A percentile compares a stretch with the other conserved stretches of the same genome.
phyloP scores from a whole-genome alignment of 805 yeast genomes.

The Komagataella kurtzmanii region DNA sequence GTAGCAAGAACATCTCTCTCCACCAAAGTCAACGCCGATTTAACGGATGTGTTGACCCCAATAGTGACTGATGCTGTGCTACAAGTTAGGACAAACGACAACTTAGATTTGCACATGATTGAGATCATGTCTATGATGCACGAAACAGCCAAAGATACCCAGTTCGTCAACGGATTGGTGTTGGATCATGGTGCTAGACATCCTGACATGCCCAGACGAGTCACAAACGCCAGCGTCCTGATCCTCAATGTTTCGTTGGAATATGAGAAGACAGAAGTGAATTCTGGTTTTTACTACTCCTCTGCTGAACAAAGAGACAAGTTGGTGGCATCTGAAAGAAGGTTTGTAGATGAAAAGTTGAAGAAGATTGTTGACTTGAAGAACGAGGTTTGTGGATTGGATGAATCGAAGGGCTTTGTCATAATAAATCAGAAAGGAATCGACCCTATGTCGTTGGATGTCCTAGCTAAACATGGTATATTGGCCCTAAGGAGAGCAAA shows the following conservation, averaged over 20 bases:
- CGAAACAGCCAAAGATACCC: slow-evolving; percentile 72
- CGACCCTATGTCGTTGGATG: slow-evolving; percentile 94
- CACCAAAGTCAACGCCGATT: slow-evolving; percentile 71
- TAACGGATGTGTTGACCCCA: slow-evolving; percentile 76
- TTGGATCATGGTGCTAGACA: slow-evolving; percentile 98
- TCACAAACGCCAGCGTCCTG: slow-evolving; percentile 72
- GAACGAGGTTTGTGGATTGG: slow-evolving; percentile 77
- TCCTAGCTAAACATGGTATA: slow-evolving; percentile 84
- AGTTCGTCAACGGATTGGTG: slow-evolving; percentile 77
- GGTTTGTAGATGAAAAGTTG: slow-evolving; percentile 87
- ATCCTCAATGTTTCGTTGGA: slow-evolving; percentile 90
- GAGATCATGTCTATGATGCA: slow-evolving; percentile 98
- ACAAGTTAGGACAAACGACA: slow-evolving; percentile 43
- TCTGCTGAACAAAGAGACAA: slow-evolving; percentile 93
- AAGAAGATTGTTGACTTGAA: slow-evolving; percentile 85
- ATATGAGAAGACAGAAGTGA: slow-evolving; percentile 95
- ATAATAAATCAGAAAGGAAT: slow-evolving; percentile 97
- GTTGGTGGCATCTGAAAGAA: slow-evolving; percentile 85
- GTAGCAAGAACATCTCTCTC: slow-evolving; percentile 84
- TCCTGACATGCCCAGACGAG: slow-evolving; percentile 94
- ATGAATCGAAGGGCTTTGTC: slow-evolving; percentile 68
- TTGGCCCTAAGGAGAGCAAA: slow-evolving; percentile 95
- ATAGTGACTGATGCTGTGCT: slow-evolving; percentile 94
- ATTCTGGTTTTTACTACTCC: slow-evolving; percentile 89
- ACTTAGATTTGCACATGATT: slow-evolving; percentile 87